Evolutionary conservation across 306 rosid species (phyloP).

Genomic region (Vicia sativa): DNA sequence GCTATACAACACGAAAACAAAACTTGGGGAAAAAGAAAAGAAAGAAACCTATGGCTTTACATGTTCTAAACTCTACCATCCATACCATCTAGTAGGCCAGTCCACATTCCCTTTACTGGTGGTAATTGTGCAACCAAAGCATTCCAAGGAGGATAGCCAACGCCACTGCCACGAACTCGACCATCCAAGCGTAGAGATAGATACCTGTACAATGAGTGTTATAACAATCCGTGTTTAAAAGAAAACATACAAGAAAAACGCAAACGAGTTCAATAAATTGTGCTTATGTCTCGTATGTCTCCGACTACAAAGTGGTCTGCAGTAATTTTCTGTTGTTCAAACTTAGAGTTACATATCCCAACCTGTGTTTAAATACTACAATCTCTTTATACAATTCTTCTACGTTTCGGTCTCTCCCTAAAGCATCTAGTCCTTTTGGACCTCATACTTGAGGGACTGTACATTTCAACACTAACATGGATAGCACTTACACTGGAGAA

Average conservation of each 20-base stretch:
- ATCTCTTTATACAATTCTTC: neutral
- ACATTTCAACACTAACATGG: conserved; percentile 9
- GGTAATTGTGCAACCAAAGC: conserved; percentile 93
- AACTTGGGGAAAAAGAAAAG: conserved; percentile 12
- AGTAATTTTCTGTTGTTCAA: neutral
- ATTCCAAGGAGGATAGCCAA: conserved; percentile 98
- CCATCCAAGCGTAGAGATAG: conserved; percentile 90
- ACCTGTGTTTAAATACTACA: neutral
- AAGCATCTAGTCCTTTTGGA: too few species aligned
- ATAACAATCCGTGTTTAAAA: neutral
- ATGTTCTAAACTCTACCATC: conserved; percentile 87
- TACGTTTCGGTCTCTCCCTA: too few species aligned
- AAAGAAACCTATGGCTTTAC: neutral
- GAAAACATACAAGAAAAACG: neutral
- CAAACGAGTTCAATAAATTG: neutral
- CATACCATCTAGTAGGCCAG: conserved; percentile 90
- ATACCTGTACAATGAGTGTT: conserved; percentile 52
- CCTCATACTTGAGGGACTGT: too few species aligned
- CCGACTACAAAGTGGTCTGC: neutral
- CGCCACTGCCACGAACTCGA: conserved; percentile 92
- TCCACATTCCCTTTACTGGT: conserved; percentile 88
- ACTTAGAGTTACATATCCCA: neutral
- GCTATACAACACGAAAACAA: conserved; percentile 12
- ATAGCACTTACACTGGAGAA: conserved; percentile 83
- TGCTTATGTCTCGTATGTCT: neutral